Base-by-base conservation (phyloP, 2,329 filamentous ascomycete species). In the Sarocladiaceae sp. region DNA sequence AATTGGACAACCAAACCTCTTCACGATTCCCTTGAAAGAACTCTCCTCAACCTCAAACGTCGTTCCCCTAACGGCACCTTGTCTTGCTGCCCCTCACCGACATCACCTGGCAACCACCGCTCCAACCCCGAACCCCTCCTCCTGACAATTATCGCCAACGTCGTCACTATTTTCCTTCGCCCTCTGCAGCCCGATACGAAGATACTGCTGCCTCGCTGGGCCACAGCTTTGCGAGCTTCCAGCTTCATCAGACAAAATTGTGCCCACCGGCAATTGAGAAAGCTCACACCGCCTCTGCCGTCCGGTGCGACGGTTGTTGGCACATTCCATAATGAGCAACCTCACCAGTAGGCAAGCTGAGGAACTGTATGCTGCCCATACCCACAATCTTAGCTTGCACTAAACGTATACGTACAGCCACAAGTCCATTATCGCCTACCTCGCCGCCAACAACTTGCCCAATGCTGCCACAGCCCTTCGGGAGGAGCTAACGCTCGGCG, bases 371-470 rank as follows among this genome's bases (percentile, higher is more conserved):
- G 87, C n/a, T 79, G 56, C 40, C 55, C 52, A 50, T 31, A 15
- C 29, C 26, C 33, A 13, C n/a, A 46, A n/a, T 22, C 31, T 20
- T 7, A 33, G 31, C 23, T 22, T 37, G 33, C n/a, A n/a, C 53
- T 53, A 31, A 44, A 17, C 12, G 25, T 46, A 44, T 56, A 51
- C 52, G 62, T 53, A 46, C 57, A 95, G 90, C 65, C 90, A 97
- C 78, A 96, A 96, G 75, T 89, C 91, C 57, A 90, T 97, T 61
- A 87, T 96, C 65, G 90, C 92, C 60, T 97, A 97, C 67, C 78
- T 96, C 18, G 78, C 83, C 44, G 84, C 88, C 29, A 85, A 82
- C 65, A 87, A 86, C 65, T 81, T 94, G 37, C 72, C 83, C 25
- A 82, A 83, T 53, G 85, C 82, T 56, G 88, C 88, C 37, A 75